Evolutionary conservation across 805 yeast genomes (phyloP).

Genomic region (Schwanniomyces yamadae): DNA sequence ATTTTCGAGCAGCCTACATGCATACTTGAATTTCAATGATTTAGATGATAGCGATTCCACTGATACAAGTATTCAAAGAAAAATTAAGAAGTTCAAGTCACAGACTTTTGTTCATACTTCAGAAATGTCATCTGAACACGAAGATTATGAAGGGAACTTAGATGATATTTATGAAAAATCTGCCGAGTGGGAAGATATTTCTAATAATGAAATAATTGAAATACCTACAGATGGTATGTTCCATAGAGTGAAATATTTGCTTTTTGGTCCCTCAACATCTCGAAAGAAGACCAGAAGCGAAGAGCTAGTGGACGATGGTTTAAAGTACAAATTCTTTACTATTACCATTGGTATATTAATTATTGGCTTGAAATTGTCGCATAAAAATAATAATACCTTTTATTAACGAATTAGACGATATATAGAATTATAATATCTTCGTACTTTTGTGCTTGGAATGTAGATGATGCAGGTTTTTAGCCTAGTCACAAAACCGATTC

Average conservation of each 20-base stretch:
- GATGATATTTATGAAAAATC: conserved; percentile 14
- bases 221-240: conserved; percentile 20
- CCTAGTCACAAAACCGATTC: too few relatives aligned
- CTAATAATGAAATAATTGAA: conserved; percentile 7
- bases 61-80: conserved; percentile 13
- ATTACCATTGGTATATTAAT: conserved; percentile 43
- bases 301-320: conserved; percentile 35
- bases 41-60: conserved; percentile 14
- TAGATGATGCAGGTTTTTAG: too few relatives aligned
- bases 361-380: conserved; percentile 38
- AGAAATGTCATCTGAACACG: conserved; percentile 10
- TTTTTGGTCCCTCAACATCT: conserved; percentile 22
- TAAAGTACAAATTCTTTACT: conserved; percentile 42
- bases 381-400: conserved; percentile 11
- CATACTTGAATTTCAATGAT: conserved; percentile 23
- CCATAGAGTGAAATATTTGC: conserved; percentile 33
- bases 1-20: conserved; percentile 26
- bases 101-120: conserved; percentile 25
- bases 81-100: conserved; percentile 35
- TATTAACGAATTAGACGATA: conserved; percentile 7
- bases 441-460: too few relatives aligned
- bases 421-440: conserved; percentile 1
- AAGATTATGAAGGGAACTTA: conserved; percentile 12
- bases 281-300: conserved; percentile 20
- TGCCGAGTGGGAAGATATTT: conserved; percentile 13